Base-by-base conservation (phyloP, 306 rosid species). In the Begonia peltatifolia region DNA sequence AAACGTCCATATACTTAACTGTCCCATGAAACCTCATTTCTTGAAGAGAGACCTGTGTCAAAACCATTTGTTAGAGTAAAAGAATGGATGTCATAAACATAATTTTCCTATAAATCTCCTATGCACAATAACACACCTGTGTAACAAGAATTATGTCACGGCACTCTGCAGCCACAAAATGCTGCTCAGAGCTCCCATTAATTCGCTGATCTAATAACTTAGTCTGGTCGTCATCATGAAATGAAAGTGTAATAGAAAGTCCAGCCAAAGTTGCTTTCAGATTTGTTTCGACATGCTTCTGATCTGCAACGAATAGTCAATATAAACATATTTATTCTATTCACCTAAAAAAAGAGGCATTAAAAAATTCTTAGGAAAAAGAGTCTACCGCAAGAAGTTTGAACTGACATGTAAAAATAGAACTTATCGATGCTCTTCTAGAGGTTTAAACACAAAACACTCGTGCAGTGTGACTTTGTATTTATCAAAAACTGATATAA, bases 261-360 rank as follows among this genome's bases (percentile, higher is more conserved):
- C 94, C 95, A 63, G 85, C 76, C 63, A 83, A 72, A 60, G 82
- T 61, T n/a, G 79, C 94, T 57, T 78, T 83, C 55, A 83, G 73
- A 79, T 73, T 85, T 62, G 97, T 83, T 75, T 90, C 92, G 75
- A 80, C 80, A 58, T 79, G 92, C 72, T 80, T 79, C 76, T 74
- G 79, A 57, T 85, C 97, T 85, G 95, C 63, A 71, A 30, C 6
- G 6, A 30, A 30, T 30, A 30, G 8, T 30, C 38, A 30, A 30
- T 30, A 30, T 7, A 5, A 30, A 30, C 6, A 30, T 30, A 30
- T 30, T 30, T 30, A 30, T 30, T 30, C 38, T 30, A 30, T 30
- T 30, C 8, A 30, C 38, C 38, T 30, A 5, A 30, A 30, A 30
- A 30, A 9, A 7, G 9, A 30, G 38, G 38, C 38, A 30, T 30